Evolutionary conservation across 805 yeast species (phyloP), one percentile per base, ranked within the genome.

Genomic region (Schwanniomyces polymorphus): DNA sequence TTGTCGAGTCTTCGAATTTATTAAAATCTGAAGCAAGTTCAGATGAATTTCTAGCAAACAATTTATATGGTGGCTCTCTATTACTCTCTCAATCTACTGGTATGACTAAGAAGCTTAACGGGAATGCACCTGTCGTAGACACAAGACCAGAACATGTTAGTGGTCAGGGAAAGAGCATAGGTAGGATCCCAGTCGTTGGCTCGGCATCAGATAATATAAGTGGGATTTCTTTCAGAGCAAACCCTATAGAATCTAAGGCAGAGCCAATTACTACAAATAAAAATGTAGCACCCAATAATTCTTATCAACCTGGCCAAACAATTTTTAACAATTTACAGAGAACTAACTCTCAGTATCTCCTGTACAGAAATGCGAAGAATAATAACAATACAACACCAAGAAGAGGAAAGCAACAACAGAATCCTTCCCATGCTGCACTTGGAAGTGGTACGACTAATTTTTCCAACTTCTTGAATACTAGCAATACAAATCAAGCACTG

Each of bases 21-120:
- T 11, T 37, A 37, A 37, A 37, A 21, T 37, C 27, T 6, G 27
- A 37, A 18, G 39, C 23, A 38, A 65, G 64, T 45, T 63, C 67
- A 3, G 70, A 65, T 16, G 69, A 67, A 38, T 53, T 60, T 18
- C 33, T 25, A 18, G 46, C 62, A 27, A 60, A 56, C 26, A 70
- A 71, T 49, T 41, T 72, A 41, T 73, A 73, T 49, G 76, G 77
- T 6, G 77, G 77, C 3, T 70, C 75, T 8, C 54, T 73, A 12
- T 59, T 72, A 39, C 53, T 73, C 17, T 72, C 77, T 3, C 78
- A 73, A 49, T 69, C 75, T 2, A 73, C 78, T 0, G 78, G 78
- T 2, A 49, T 71, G 38, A 65, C 69, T 5, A 64, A 66, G 44
- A 72, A 73, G 49, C 49, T 73, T 1, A 67, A 65, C 38, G 41